Base-by-base conservation (phyloP, 75 land plant species). In the Sequoiadendron giganteum region DNA sequence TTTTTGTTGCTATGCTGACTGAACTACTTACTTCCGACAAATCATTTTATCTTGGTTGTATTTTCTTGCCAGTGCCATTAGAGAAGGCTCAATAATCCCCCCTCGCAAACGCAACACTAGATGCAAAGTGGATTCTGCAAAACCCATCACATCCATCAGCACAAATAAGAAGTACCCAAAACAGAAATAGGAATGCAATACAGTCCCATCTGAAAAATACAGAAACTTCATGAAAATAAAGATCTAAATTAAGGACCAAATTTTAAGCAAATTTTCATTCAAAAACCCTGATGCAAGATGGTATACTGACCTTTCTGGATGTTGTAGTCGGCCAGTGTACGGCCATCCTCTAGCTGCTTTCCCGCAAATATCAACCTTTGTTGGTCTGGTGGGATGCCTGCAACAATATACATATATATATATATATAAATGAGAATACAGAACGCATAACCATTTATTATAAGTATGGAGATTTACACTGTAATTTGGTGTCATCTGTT, bases 31-130 rank as follows among this genome's bases (percentile, higher is more conserved):
- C 95, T 94, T 94, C 5, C 95, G 87, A 93, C 95, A 93, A 48
- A 94, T 94, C 95, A 94, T 94, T 88, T 94, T 94, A 30, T 94
- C 95, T 88, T 93, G 94, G 86, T 94, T 95, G 58, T 95, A 95
- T 88, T 95, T 95, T 91, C 93, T 89, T 6, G 95, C 95, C 84
- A 94, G 68, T 39, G 95, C 95, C 95, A 94, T 93, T 38, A 94
- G 84, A 19, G 95, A 93, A 10, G 95, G 95, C 82, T 94, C 95
- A 25, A 94, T 94, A 49, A 93, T 94, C 0, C 95, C 95, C 55
- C 95, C 95, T 42, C 94, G 93, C 40, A 95, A 91, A 87, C 95
- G 92, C 77, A 95, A 90, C 52, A 94, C 96, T 52, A 95, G 89
- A 86, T 95, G 96, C 72, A 95, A 75, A 0, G 96, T 95, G 16